A percentile compares a stretch with the other conserved stretches of the same genome.
phyloP scores from a whole-genome alignment of 345 rosid species.

The Arabidopsis suecica region DNA sequence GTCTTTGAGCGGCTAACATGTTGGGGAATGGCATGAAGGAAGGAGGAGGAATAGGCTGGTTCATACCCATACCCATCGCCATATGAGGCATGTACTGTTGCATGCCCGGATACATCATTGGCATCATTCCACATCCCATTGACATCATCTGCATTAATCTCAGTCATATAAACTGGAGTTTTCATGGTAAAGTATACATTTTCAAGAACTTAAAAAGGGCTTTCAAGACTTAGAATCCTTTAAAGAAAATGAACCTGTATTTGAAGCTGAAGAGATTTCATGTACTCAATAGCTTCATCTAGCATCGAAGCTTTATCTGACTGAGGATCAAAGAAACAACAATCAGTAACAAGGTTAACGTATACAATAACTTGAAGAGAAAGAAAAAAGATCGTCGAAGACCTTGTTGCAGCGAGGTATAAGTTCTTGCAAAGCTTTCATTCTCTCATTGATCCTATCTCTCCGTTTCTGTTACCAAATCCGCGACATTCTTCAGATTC shows the following conservation, averaged over 20 bases:
- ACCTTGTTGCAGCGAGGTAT: slow-evolving; percentile 51
- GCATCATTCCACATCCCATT: slow-evolving; percentile 82
- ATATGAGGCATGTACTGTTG: slow-evolving; percentile 65
- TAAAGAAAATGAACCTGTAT: slow-evolving; percentile 26
- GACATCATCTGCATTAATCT: slow-evolving; percentile 73
- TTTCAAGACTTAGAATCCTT: neutral
- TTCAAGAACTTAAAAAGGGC: neutral
- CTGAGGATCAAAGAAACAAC: slow-evolving; percentile 23
- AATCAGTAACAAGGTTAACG: neutral
- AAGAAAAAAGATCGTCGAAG: neutral
- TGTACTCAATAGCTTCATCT: slow-evolving; percentile 49
- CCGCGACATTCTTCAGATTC: slow-evolving; percentile 44
- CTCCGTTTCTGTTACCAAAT: slow-evolving; percentile 72
- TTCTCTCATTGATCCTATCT: slow-evolving; percentile 80
- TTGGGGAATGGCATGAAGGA: slow-evolving; percentile 77
- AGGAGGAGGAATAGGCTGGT: slow-evolving; percentile 48
- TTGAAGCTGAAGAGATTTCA: slow-evolving; percentile 50
- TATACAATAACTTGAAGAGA: slow-evolving; percentile 27
- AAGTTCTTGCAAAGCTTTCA: slow-evolving; percentile 73
- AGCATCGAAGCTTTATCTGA: slow-evolving; percentile 51
- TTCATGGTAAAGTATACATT: neutral
- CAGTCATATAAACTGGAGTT: slow-evolving; percentile 27
- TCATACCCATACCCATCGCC: slow-evolving; percentile 72
- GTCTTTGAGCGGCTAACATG: slow-evolving; percentile 57
- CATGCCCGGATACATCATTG: slow-evolving; percentile 75